Conservation (phyloP, 306 rosid species). For the Heteromeles arbutifolia region DNA sequence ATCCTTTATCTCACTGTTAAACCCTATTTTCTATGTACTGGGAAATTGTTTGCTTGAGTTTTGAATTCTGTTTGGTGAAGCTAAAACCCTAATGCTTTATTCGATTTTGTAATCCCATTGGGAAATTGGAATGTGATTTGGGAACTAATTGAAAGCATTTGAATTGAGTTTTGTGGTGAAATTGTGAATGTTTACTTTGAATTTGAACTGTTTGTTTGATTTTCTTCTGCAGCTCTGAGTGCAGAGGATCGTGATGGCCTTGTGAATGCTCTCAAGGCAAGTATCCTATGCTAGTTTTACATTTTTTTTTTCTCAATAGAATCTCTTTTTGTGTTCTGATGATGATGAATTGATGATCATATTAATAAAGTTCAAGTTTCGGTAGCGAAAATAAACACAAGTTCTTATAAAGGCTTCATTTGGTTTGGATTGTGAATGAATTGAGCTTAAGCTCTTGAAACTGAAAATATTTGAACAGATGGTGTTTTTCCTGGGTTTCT, state of each 20-base stretch:
- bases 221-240: slow-evolving; percentile 40
- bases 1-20: background rate
- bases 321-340: background rate
- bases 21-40: background rate
- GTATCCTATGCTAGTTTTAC: background rate
- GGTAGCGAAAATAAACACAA: background rate
- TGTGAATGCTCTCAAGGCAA: slow-evolving; percentile 74
- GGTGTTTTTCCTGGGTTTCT: background rate
- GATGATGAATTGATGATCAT: background rate
- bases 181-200: background rate
- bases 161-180: background rate
- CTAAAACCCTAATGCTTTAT: background rate
- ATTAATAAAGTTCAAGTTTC: background rate
- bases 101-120: background rate
- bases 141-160: background rate
- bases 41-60: background rate
- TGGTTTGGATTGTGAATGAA: background rate
- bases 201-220: background rate
- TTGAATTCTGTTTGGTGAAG: background rate
- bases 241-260: slow-evolving; percentile 66
- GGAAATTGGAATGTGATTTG: background rate
- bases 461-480: background rate
- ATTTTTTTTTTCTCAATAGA: background rate
- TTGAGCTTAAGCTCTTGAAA: background rate
- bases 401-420: background rate